A percentile compares a stretch with the other conserved stretches of the same genome.
These are phyloP conservation scores for Austroboletus eburneus DNA, from an alignment of 768 basidiomycete genomes.

Conservation along the genomic window DNA sequence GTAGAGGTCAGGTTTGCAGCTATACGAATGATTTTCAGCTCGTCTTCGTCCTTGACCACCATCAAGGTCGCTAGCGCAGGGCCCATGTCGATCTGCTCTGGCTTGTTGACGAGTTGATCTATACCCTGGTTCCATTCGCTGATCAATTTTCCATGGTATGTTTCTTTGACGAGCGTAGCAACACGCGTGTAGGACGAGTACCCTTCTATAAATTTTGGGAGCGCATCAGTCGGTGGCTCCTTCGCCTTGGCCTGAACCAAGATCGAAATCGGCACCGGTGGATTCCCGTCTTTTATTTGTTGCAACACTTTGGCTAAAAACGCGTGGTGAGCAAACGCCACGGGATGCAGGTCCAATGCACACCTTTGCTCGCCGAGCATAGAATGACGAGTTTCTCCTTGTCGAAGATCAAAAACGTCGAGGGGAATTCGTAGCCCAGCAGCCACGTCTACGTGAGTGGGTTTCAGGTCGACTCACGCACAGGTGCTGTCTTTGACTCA, in stretches of 20 bases:
- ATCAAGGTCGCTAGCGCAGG: slow-evolving; percentile 72
- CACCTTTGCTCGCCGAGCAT: slow-evolving; percentile 88
- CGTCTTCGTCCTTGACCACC: slow-evolving; percentile 88
- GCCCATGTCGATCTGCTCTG: slow-evolving; percentile 77
- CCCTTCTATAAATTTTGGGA: slow-evolving; percentile 61
- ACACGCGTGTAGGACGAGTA: slow-evolving; percentile 63
- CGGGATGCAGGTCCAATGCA: slow-evolving; percentile 7
- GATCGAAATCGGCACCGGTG: slow-evolving; percentile 67
- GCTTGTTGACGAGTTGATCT: slow-evolving; percentile 49
- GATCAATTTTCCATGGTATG: slow-evolving; percentile 79
- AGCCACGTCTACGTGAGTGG: slow-evolving; percentile 75
- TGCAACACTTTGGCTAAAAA: slow-evolving; percentile 76
- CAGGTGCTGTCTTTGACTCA: slow-evolving; percentile 30
- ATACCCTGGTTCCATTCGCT: slow-evolving; percentile 79
- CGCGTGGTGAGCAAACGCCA: slow-evolving; percentile 11
- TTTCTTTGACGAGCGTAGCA: slow-evolving; percentile 78
- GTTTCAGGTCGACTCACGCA: slow-evolving; percentile 1
- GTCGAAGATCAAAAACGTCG: slow-evolving; percentile 82
- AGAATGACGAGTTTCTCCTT: slow-evolving; percentile 74
- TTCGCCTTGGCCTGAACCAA: slow-evolving; percentile 76
- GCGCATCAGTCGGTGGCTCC: slow-evolving; percentile 68
- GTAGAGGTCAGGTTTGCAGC: slow-evolving; percentile 82
- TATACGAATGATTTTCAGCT: slow-evolving; percentile 77
- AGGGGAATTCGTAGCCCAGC: slow-evolving; percentile 96
- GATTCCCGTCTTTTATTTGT: slow-evolving; percentile 61